phyloP scores from a whole-genome alignment of 352 stramenopile genomes.

The Globisporangium lucens region DNA sequence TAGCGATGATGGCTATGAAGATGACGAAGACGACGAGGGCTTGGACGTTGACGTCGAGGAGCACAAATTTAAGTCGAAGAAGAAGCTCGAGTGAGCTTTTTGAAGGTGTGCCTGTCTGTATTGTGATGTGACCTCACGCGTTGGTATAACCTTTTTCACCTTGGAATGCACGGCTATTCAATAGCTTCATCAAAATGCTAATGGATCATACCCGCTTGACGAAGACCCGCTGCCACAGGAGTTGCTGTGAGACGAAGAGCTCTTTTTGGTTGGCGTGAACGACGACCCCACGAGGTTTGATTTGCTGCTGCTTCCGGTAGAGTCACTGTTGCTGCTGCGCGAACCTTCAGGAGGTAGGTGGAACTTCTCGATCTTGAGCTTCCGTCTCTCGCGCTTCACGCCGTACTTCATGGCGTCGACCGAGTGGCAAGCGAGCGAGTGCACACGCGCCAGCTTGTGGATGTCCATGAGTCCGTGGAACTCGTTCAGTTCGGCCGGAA shows the following conservation, averaged over 20 bases:
- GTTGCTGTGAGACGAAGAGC: not conserved
- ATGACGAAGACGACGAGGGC: conserved; percentile 9
- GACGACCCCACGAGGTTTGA: conserved; percentile 14
- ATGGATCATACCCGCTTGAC: conserved; percentile 5
- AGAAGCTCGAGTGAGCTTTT: not conserved
- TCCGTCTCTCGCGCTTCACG: conserved; percentile 62
- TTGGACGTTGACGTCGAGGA: conserved; percentile 14
- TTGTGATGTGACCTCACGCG: not conserved
- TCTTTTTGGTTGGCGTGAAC: not conserved
- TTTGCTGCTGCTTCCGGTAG: conserved; percentile 6
- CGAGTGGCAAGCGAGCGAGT: conserved; percentile 53
- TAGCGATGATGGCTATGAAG: conserved; percentile 22
- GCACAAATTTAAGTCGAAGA: conserved; percentile 37
- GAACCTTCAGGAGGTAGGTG: conserved; percentile 66
- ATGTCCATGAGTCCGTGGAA: conserved; percentile 60
- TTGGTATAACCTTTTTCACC: not conserved
- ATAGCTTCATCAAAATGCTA: conserved; percentile 13
- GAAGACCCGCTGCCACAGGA: conserved; percentile 2
- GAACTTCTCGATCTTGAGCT: conserved; percentile 80
- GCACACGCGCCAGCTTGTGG: conserved; percentile 52
- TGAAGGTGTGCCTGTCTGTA: not conserved
- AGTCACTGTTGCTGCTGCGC: conserved; percentile 26
- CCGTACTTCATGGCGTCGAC: conserved; percentile 55
- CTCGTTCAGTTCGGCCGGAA: conserved; percentile 54
- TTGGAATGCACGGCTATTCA: not conserved